Evolutionary conservation across 2,329 filamentous ascomycete genomes (phyloP).

Genomic region (Corinectria fuckeliana): DNA sequence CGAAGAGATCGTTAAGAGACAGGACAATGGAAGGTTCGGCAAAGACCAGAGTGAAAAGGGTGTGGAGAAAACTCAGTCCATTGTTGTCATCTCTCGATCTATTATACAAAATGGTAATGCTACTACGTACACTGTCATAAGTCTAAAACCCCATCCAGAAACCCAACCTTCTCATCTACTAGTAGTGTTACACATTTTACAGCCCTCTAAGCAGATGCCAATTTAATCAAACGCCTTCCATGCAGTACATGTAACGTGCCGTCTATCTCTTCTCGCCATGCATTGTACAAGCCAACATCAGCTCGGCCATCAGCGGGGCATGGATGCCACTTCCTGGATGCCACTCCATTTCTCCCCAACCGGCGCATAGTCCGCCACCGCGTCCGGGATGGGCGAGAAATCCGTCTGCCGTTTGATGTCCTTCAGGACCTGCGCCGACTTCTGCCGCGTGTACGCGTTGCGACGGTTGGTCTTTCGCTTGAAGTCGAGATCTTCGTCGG

Average conservation of each 20-base stretch:
- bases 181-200: slow-evolving; percentile 5
- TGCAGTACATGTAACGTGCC: background rate
- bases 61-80: too few relatives aligned
- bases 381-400: background rate
- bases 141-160: background rate
- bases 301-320: too few relatives aligned
- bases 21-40: too few relatives aligned
- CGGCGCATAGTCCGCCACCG: background rate
- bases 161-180: background rate
- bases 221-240: background rate
- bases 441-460: slow-evolving; percentile 25
- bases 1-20: too few relatives aligned
- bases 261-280: background rate
- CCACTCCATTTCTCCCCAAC: background rate
- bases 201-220: background rate
- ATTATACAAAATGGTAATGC: background rate
- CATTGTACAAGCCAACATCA: too few relatives aligned
- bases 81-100: background rate
- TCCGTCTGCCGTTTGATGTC: slow-evolving; percentile 5
- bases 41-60: too few relatives aligned
- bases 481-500: slow-evolving; percentile 42
- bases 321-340: background rate
- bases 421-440: slow-evolving; percentile 16
- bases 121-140: background rate
- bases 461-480: slow-evolving; percentile 34